Evolutionary conservation across 805 yeast species (phyloP).

Genomic region (Ogataea zsoltii): DNA sequence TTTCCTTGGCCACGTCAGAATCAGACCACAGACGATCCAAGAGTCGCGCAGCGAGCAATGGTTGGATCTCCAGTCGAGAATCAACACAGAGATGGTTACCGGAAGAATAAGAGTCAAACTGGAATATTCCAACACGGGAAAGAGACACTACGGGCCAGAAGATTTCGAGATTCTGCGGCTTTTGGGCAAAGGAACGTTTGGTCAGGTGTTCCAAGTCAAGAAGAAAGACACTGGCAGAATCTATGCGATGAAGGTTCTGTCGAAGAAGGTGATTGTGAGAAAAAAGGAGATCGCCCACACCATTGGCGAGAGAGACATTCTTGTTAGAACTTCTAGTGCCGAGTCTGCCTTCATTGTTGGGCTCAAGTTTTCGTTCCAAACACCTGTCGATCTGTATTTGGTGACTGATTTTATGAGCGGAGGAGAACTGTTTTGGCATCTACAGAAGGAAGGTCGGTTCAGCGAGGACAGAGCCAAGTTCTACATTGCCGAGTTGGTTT

Average conservation of each 20-base stretch:
- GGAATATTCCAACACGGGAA: constrained; percentile 67
- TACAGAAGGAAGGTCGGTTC: constrained; percentile 95
- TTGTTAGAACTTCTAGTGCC: constrained; percentile 88
- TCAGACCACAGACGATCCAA: constrained; percentile 60
- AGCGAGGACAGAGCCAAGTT: constrained; percentile 93
- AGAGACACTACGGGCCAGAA: constrained; percentile 85
- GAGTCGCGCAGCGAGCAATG: constrained; percentile 59
- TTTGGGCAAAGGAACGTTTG: constrained; percentile 95
- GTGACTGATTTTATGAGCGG: constrained; percentile 99
- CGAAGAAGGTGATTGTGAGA: constrained; percentile 92
- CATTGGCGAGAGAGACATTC: constrained; percentile 92
- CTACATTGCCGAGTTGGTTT: constrained; percentile 92
- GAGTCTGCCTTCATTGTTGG: constrained; percentile 86
- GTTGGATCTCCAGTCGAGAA: constrained; percentile 72
- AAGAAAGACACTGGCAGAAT: constrained; percentile 87
- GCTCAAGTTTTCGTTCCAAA: constrained; percentile 93
- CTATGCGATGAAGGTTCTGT: constrained; percentile 96
- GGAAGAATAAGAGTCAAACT: constrained; percentile 80
- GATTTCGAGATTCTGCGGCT: constrained; percentile 91
- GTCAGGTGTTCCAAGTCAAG: constrained; percentile 94
- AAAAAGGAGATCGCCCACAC: constrained; percentile 98
- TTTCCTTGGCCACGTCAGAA: constrained; percentile 81
- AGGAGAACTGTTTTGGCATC: constrained; percentile 75
- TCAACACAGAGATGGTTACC: constrained; percentile 69
- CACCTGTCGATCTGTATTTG: constrained; percentile 86